Base-by-base conservation (phyloP, 176 grass and related monocot genomes). In the Elymus sibiricus region DNA sequence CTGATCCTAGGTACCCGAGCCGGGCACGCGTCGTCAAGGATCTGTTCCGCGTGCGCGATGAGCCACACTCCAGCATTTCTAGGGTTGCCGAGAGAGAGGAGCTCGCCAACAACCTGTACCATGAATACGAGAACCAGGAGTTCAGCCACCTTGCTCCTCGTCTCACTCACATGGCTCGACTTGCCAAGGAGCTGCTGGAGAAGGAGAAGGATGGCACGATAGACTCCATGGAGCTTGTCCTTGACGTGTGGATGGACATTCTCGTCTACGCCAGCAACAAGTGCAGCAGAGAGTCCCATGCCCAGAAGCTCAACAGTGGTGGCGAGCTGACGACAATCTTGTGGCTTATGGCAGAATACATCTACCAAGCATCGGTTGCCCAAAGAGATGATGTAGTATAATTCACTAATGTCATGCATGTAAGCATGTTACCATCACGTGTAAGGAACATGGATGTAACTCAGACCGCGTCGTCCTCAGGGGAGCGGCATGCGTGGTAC, bases 301-400 rank as follows among this genome's bases (percentile, higher is more conserved):
- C 72, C 25, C 72, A 75, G 72, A 75, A 75, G 72, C 72, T 75
- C 72, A 75, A 75, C 4, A 75, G 72, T 19, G 72, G 72, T 29
- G 72, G 72, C 1, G 72, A 75, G 72, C 9, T 75, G 25, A 75
- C 43, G 0, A 75, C 72, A 14, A 49, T 75, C 43, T 0, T 75
- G 5, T 75, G 72, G 72, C 72, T 75, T 49, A 75, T 75, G 72
- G 72, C 72, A 5, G 72, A 75, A 29, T 27, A 75, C 72, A 43
- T 75, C 15, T 75, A 75, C 25, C 72, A 75, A 17, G 72, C 72
- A 19, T 17, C 15, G 9, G 7, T 75, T 24, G 3, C 43, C 26
- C n/a, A 49, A 6, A 17, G 25, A 74, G 72, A 7, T 49, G n/a
- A 44, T 75, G 39, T 26, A 43, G 37, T 71, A 25, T 71, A 39